Base-by-base conservation (phyloP, 2,329 filamentous ascomycete species). In the Alternaria gaisen region DNA sequence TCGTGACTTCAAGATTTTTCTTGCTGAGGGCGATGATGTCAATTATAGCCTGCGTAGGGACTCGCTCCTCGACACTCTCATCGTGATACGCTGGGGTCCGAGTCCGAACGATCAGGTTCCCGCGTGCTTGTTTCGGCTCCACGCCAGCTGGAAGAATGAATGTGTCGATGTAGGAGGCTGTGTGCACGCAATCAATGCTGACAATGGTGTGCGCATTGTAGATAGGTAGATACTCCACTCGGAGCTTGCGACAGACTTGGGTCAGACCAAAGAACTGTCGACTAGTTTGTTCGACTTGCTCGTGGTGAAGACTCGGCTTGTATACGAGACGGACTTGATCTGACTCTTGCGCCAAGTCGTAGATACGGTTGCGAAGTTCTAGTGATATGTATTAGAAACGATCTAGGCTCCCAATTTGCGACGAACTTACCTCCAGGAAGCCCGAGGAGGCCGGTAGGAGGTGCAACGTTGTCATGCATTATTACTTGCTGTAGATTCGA, bases 1-100 rank as follows among this genome's bases (percentile, higher is more conserved):
- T 6, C 11, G 2, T 36, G 12, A 14, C 32, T 36, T 3, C 0
- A 16, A 0, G 32, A 36, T 0, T 0, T 6, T 36, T 16, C 12
- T 14, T 7, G 32, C 32, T 16, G 32, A 36, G 32, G 14, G 32
- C 32, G 32, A 36, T 36, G 11, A 14, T 3, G 5, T 2, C 11
- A 12, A 6, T 16, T 12, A 14, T 14, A 14, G 12, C 32, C 12
- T 34, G 32, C 12, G 12, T 6, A 34, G 32, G 5, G 5, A 34
- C 12, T 34, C 5, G 32, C 10, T 34, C 0, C 12, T 34, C 32
- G 32, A 34, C 11, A 34, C 32, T 24, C 24, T 24, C 24, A 24
- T 0, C 32, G 14, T 12, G 10, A 34, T 12, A 34, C 14, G 11
- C 10, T 34, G 32, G 24, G 24, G 24, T 24, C 1, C 20, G 30